Percentiles rank a stretch among this genome's conserved stretches.
phyloP scores from a whole-genome alignment of 2,329 filamentous ascomycete genomes.

The Talaromyces amestolkiae region DNA sequence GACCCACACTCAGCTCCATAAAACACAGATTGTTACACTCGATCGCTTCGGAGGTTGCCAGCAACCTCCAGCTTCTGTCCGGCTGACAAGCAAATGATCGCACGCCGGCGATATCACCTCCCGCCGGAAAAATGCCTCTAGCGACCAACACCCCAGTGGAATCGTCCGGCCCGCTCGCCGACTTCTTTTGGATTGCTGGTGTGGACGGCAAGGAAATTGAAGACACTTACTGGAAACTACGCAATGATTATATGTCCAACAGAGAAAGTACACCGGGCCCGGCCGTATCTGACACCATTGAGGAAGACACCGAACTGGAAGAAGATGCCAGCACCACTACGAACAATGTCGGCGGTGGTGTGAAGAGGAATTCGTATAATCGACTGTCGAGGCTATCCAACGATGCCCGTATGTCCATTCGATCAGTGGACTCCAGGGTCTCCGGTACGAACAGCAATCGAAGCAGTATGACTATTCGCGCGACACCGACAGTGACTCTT shows the following conservation, averaged over 20 bases:
- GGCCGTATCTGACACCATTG: slow-evolving; percentile 57
- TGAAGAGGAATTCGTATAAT: slow-evolving; percentile 41
- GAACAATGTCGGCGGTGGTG: slow-evolving; percentile 31
- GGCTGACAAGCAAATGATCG: slow-evolving; percentile 20
- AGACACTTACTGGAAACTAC: slow-evolving; percentile 43
- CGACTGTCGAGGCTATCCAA: slow-evolving; percentile 35
- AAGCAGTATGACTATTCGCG: slow-evolving; percentile 63
- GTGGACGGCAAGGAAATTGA: slow-evolving; percentile 48
- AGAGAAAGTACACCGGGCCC: slow-evolving; percentile 35
- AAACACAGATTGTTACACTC: not conserved
- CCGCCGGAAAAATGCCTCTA: slow-evolving; percentile 29
- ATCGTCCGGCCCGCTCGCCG: slow-evolving; percentile 56
- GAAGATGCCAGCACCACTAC: slow-evolving; percentile 40
- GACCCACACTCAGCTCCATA: not conserved
- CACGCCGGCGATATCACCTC: slow-evolving; percentile 22
- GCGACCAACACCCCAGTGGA: slow-evolving; percentile 37
- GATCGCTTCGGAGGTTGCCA: slow-evolving; percentile 8
- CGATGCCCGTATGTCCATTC: slow-evolving; percentile 42
- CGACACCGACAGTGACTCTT: slow-evolving; percentile 30
- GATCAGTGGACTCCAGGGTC: slow-evolving; percentile 37
- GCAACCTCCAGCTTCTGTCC: slow-evolving; percentile 14
- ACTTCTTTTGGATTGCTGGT: slow-evolving; percentile 64
- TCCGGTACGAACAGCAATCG: slow-evolving; percentile 59
- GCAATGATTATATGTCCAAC: slow-evolving; percentile 43
- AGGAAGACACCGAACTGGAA: slow-evolving; percentile 59